phyloP scores from a whole-genome alignment of 75 land plant species.

The Azolla pinnata region DNA sequence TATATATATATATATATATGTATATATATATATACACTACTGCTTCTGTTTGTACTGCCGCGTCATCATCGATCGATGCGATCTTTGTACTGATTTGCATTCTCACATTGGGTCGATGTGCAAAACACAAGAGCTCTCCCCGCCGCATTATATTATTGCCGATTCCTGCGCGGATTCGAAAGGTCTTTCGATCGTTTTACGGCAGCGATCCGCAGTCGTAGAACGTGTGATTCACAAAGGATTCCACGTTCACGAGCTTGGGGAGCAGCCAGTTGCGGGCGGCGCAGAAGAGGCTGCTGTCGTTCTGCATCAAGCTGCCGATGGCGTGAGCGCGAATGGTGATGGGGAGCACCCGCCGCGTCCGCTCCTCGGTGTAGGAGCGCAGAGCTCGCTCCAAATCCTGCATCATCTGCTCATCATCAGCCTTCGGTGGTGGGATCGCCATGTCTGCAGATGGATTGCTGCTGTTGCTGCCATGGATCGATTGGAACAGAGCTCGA shows the following conservation, averaged over 20 bases:
- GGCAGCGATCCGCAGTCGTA: constrained; percentile 37
- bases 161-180: no score
- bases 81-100: no score
- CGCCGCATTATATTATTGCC: no score
- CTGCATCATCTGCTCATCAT: constrained; percentile 13
- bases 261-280: constrained; percentile 36
- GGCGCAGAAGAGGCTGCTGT: constrained; percentile 1
- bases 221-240: constrained; percentile 56
- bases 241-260: constrained; percentile 46
- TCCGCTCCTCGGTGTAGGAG: constrained; percentile 14
- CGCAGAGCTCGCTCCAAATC: constrained; percentile 10
- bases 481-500: constrained; percentile 3
- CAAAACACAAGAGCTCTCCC: no score
- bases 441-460: neutral
- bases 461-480: neutral
- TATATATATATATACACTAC: no score
- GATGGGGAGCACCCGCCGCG: constrained; percentile 9
- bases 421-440: no score
- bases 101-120: no score
- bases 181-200: neutral
- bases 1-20: no score
- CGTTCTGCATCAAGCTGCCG: constrained; percentile 15
- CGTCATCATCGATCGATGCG: no score
- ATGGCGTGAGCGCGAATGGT: constrained; percentile 17
- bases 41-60: no score